Percentiles rank a stretch among this genome's conserved stretches.
Conservation (phyloP, 345 rosid species). For the Capsella bursapastoris region DNA sequence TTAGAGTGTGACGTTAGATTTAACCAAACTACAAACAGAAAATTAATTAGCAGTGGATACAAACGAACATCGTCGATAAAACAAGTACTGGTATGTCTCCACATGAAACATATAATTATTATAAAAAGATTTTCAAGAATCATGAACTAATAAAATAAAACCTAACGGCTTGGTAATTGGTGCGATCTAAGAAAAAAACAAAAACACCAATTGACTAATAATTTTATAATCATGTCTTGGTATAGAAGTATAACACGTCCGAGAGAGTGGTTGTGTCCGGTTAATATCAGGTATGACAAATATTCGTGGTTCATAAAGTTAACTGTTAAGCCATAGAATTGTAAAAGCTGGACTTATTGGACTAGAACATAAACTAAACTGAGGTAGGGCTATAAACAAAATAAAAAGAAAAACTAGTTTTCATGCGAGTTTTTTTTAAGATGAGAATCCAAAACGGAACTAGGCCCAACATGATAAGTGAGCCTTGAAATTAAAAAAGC, state of each 20-base stretch:
- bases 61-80: not conserved
- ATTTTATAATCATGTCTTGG: constrained; percentile 2
- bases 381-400: too few species aligned
- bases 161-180: not conserved
- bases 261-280: constrained; percentile 1
- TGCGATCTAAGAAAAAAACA: not conserved
- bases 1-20: not conserved
- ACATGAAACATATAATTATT: not conserved
- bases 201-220: not conserved
- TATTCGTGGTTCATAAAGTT: too few species aligned
- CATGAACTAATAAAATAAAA: not conserved
- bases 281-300: not conserved
- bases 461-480: not conserved
- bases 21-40: not conserved
- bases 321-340: too few species aligned
- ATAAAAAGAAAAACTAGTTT: too few species aligned
- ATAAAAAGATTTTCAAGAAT: constrained; percentile 22
- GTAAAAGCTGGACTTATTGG: too few species aligned
- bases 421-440: too few species aligned
- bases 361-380: too few species aligned
- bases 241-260: not conserved
- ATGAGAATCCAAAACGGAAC: not conserved
- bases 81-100: not conserved
- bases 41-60: not conserved
- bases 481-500: not conserved